Base-by-base conservation (phyloP, 2,329 filamentous ascomycete genomes). In the Fusarium annulatum region DNA sequence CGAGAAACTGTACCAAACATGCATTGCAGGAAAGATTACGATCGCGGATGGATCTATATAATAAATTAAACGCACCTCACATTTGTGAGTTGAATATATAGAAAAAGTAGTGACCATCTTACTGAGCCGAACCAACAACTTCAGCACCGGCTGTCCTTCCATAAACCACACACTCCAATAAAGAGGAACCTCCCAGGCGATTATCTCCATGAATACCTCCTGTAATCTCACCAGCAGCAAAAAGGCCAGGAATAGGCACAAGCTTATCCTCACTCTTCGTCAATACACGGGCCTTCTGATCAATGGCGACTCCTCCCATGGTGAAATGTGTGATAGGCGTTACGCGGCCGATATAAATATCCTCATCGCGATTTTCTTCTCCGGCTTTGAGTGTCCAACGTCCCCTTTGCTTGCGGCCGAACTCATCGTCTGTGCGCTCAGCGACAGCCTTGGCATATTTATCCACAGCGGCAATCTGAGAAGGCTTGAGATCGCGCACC, bases 261-360 rank as follows among this genome's bases (percentile, higher is more conserved):
- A 84, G 78, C 6, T 81, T 77, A 10, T 82, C 80, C 7, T 75
- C 77, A 0, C 74, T 79, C 5, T 80, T 76, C 12, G 77, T 79
- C 18, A 92, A 75, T 0, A 92, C 86, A 69, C 87, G 85, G 2
- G 85, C 84, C 49, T 85, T 81, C 11, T 86, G 81, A 72, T 89
- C 87, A 71, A 92, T 89, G 5, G 87, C 82, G 0, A 87, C 89
- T 1, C 90, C 90, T 9, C 90, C 90, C 90, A 92, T 92, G 3
- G 90, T 92, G 74, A 92, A 92, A 75, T 92, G 90, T 5, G 89
- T 85, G 1, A 92, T 88, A 0, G 90, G 90, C 9, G 90, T 92
- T 2, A 92, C 88, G 3, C 79, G 84, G 1, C 90, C 90, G 1
- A 91, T 79, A 67, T 88, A 90, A 2, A 92, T 82, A 34, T 88